These are phyloP conservation scores for Cyclanthera cordifolia DNA, from an alignment of 306 rosid species.

Conservation along the genomic window DNA sequence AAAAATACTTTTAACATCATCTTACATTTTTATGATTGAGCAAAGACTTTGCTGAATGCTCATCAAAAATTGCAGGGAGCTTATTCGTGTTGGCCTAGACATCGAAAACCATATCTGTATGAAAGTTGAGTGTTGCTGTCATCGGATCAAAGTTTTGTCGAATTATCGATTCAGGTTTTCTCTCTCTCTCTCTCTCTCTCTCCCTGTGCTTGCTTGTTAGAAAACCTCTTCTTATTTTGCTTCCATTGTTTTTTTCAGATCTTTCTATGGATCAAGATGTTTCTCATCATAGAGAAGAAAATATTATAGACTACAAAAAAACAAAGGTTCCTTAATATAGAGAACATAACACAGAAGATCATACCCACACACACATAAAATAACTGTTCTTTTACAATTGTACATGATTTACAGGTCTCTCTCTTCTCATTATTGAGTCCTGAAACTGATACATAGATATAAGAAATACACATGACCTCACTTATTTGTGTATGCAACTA, in stretches of 20 bases:
- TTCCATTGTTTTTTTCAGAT: neutral
- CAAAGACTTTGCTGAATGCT: slow-evolving; percentile 2
- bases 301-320: neutral
- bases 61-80: slow-evolving; percentile 41
- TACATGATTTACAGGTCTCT: slow-evolving; percentile 4
- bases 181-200: neutral
- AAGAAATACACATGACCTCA: slow-evolving; percentile 2
- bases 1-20: neutral
- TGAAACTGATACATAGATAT: neutral
- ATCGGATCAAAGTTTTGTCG: neutral
- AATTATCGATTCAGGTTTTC: slow-evolving; percentile 5
- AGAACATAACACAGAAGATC: neutral
- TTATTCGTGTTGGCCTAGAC: slow-evolving; percentile 72
- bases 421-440: neutral
- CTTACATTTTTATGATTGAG: neutral
- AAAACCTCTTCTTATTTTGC: neutral
- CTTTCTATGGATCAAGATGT: neutral
- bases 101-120: slow-evolving; percentile 18
- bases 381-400: neutral
- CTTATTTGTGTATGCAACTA: neutral
- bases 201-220: neutral
- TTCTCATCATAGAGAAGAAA: slow-evolving; percentile 1
- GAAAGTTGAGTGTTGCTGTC: neutral
- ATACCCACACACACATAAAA: slow-evolving; percentile 5
- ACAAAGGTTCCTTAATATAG: too few relatives aligned